A percentile compares a stretch with the other conserved stretches of the same genome.
Evolutionary conservation across 2,329 filamentous ascomycete genomes (phyloP).

Genomic region (Pezicula neosporulosa): DNA sequence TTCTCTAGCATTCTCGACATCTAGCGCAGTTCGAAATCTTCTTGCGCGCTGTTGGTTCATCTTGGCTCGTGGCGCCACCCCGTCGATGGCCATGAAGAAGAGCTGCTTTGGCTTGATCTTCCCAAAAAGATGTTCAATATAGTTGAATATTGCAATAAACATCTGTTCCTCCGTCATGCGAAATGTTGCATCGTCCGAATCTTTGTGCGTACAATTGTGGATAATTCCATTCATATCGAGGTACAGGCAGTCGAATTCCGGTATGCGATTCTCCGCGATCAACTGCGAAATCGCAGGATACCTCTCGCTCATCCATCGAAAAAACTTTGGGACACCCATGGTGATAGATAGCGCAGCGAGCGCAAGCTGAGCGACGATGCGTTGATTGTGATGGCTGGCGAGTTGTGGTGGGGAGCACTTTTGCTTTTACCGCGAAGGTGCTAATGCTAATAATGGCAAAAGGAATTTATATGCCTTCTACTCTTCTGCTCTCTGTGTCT

Average conservation of each 20-base stretch:
- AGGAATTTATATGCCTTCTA: background rate
- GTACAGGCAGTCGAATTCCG: constrained; percentile 97
- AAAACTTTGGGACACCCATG: constrained; percentile 52
- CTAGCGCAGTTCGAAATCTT: constrained; percentile 90
- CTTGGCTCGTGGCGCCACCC: constrained; percentile 94
- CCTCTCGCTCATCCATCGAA: constrained; percentile 94
- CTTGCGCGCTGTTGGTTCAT: constrained; percentile 99
- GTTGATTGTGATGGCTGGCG: constrained; percentile 4
- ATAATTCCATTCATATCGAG: constrained; percentile 99
- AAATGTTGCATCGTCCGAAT: constrained; percentile 86
- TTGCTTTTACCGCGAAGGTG: constrained; percentile 24
- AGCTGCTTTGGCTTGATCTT: constrained; percentile 98
- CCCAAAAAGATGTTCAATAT: constrained; percentile 96
- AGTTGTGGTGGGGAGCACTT: background rate
- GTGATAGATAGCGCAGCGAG: constrained; percentile 9
- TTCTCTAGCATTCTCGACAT: constrained; percentile 84
- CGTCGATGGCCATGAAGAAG: constrained; percentile 99
- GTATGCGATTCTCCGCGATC: constrained; percentile 97
- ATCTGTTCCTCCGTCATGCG: constrained; percentile 97
- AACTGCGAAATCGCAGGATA: constrained; percentile 98
- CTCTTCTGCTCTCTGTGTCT: background rate
- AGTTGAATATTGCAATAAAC: constrained; percentile 99
- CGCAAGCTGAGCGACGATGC: constrained; percentile 3
- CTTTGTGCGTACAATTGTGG: constrained; percentile 98
- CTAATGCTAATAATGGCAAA: background rate